phyloP scores from a whole-genome alignment of 2,329 filamentous ascomycete genomes.

The Coniochaeta sp. region DNA sequence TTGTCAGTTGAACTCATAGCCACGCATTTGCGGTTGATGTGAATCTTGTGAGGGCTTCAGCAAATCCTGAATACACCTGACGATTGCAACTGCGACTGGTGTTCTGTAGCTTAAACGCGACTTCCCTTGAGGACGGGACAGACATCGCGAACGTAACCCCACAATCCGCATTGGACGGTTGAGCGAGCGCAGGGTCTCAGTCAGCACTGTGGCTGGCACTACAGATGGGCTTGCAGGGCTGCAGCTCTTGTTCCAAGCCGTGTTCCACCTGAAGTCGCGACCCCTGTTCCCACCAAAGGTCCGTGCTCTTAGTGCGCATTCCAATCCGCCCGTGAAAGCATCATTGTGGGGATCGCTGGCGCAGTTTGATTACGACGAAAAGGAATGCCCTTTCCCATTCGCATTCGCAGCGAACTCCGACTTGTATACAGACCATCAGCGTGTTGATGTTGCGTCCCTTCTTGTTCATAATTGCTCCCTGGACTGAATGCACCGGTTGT shows the following conservation, averaged over 20 bases:
- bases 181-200: too few relatives aligned
- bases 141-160: too few relatives aligned
- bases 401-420: background rate
- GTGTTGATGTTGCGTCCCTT: background rate
- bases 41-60: too few relatives aligned
- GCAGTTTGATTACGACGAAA: background rate
- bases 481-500: background rate
- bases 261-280: background rate
- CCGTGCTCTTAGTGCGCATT: background rate
- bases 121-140: too few relatives aligned
- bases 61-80: too few relatives aligned
- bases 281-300: background rate
- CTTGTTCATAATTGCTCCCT: background rate
- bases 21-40: too few relatives aligned
- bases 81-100: too few relatives aligned
- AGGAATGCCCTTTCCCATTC: background rate
- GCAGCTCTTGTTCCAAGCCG: background rate
- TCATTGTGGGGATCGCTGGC: background rate
- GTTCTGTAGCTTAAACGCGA: too few relatives aligned
- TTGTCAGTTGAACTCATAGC: background rate
- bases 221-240: too few relatives aligned
- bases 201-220: background rate
- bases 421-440: background rate
- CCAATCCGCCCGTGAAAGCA: background rate
- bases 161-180: too few relatives aligned